These are phyloP conservation scores for Cladophialophora chaetospira DNA, from an alignment of 2,329 filamentous ascomycete genomes.

Conservation along the genomic window DNA sequence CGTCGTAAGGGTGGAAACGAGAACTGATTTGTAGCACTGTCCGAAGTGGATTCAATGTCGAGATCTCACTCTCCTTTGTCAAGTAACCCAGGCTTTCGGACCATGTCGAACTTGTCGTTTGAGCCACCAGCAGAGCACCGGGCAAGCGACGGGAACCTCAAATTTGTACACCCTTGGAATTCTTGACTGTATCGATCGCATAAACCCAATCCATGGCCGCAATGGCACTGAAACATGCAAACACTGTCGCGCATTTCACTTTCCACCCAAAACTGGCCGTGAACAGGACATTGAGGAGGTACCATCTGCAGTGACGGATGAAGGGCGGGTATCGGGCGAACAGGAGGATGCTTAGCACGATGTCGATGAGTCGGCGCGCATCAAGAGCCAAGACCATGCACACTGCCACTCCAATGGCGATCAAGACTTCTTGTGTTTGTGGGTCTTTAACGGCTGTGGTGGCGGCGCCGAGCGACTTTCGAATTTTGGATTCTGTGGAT, in stretches of 20 bases:
- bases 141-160: too few relatives aligned
- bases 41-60: too few relatives aligned
- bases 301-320: background rate
- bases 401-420: background rate
- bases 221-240: background rate
- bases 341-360: constrained; percentile 2
- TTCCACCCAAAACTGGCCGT: background rate
- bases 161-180: background rate
- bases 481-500: background rate
- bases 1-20: too few relatives aligned
- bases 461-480: background rate
- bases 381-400: background rate
- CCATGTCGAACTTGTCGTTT: too few relatives aligned
- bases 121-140: too few relatives aligned
- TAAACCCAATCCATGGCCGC: background rate
- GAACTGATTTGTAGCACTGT: too few relatives aligned
- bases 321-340: constrained; percentile 9
- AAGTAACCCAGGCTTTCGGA: too few relatives aligned
- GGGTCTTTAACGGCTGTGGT: background rate
- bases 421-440: background rate
- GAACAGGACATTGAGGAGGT: constrained; percentile 4
- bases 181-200: background rate
- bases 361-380: background rate
- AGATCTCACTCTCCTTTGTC: too few relatives aligned
- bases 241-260: background rate